Conservation (phyloP, 2,329 filamentous ascomycete species). For the Helotiales sp. region DNA sequence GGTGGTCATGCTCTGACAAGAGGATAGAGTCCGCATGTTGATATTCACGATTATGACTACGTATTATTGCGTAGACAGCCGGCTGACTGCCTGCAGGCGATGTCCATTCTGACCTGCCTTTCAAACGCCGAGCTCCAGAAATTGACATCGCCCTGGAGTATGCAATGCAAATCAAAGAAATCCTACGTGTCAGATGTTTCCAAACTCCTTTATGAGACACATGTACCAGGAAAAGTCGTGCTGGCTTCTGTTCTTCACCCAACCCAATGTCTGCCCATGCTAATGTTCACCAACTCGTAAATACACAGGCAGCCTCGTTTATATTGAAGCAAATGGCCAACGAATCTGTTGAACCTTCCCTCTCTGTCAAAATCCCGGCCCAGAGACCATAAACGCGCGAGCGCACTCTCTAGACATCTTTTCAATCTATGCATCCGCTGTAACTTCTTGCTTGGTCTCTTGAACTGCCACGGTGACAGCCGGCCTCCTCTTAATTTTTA, state of each 20-base stretch:
- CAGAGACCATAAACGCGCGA: slow-evolving; percentile 6
- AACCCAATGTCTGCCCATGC: background rate
- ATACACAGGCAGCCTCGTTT: background rate
- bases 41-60: slow-evolving; percentile 6
- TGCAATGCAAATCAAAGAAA: slow-evolving; percentile 25
- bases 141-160: slow-evolving; percentile 19
- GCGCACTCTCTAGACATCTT: slow-evolving; percentile 14
- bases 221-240: background rate
- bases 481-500: slow-evolving; percentile 34
- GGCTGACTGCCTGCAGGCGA: slow-evolving; percentile 7
- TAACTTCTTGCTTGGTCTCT: slow-evolving; percentile 38
- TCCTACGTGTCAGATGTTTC: slow-evolving; percentile 8
- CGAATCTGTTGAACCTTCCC: background rate
- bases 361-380: background rate
- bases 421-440: slow-evolving; percentile 34
- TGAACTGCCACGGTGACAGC: slow-evolving; percentile 27
- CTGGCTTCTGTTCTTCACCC: background rate
- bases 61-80: slow-evolving; percentile 7
- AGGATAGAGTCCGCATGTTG: background rate
- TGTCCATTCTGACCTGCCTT: slow-evolving; percentile 26
- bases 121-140: slow-evolving; percentile 21
- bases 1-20: too few relatives aligned
- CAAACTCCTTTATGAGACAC: slow-evolving; percentile 3
- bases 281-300: background rate
- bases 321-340: background rate